Evolutionary conservation across 306 rosid genomes (phyloP), one percentile per base, ranked within the genome.

Genomic region (Lathyrus tuberosus): DNA sequence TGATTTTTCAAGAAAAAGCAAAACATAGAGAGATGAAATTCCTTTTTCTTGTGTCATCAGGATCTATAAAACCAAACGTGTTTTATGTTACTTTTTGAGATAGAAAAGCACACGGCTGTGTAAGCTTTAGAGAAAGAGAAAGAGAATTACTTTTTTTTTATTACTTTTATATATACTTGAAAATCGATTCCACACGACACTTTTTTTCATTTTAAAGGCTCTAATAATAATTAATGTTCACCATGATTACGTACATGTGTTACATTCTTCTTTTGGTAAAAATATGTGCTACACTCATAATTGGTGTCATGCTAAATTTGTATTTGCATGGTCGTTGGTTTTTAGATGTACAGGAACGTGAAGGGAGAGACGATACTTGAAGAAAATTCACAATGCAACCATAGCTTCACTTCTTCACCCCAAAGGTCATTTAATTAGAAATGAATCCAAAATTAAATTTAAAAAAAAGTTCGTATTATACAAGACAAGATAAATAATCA

Each of bases 331-430:
- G 40, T 69, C 26, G 10, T 7, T 37, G 5, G 18, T 56, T 77
- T 15, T 22, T 57, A 75, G 88, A 86, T 86, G 91, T 86, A 84
- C 70, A 82, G 91, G 51, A 80, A 74, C 62, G 8, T 51, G 40
- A 84, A 76, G 74, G 80, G 49, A 4, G 65, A 65, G n/a, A 22
- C 17, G 4, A 47, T 56, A 10, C 47, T 53, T 0, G 63, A 62
- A 74, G 80, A 41, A 56, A 79, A 54, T 60, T 78, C 47, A 48
- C 57, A 70, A 22, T 31, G 2, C 30, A 35, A 73, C 11, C 72
- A 78, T 57, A 62, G 65, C 78, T 67, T 81, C 64, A 38, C 37
- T 73, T 56, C 31, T 71, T 72, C 80, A 2, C 51, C 75, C 61
- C 81, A 71, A 65, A 81, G 87, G 89, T 85, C 15, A 59, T n/a